These are phyloP conservation scores for Suillus tomentosus DNA, from an alignment of 768 basidiomycete species.

Conservation along the genomic window DNA sequence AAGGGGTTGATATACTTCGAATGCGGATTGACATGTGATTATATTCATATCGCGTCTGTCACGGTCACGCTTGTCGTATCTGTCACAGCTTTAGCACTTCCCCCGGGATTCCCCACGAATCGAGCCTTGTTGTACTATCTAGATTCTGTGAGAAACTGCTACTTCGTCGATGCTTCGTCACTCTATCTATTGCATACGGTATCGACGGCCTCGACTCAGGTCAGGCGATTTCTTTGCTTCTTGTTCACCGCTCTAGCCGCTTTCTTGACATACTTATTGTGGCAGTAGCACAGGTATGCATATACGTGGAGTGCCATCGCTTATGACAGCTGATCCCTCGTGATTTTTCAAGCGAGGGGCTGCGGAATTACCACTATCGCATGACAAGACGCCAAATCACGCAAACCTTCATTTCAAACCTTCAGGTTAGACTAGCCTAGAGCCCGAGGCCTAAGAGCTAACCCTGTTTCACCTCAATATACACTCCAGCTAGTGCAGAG, in stretches of 20 bases:
- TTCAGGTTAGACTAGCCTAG: not conserved
- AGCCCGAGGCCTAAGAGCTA: too few relatives aligned
- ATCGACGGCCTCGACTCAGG: not conserved
- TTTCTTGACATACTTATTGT: not conserved
- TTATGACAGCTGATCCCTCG: not conserved
- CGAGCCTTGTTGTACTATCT: not conserved
- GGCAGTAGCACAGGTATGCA: not conserved
- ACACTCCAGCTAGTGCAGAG: not conserved
- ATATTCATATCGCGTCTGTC: not conserved
- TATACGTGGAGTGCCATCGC: not conserved
- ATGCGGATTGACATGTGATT: constrained; percentile 12
- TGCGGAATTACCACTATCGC: not conserved
- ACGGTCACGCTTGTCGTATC: not conserved
- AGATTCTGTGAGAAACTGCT: not conserved
- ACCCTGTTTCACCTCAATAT: not conserved
- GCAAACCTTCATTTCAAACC: not conserved
- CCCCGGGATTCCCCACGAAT: constrained; percentile 1
- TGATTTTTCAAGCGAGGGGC: not conserved
- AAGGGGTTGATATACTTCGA: constrained; percentile 12
- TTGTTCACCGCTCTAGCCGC: not conserved
- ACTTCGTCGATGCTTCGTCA: not conserved
- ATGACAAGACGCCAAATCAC: not conserved
- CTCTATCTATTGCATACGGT: not conserved
- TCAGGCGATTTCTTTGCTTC: not conserved
- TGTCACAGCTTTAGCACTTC: not conserved